Conservation (phyloP, 176 grass and related monocot species). For the Chrysopogon serrulatus region DNA sequence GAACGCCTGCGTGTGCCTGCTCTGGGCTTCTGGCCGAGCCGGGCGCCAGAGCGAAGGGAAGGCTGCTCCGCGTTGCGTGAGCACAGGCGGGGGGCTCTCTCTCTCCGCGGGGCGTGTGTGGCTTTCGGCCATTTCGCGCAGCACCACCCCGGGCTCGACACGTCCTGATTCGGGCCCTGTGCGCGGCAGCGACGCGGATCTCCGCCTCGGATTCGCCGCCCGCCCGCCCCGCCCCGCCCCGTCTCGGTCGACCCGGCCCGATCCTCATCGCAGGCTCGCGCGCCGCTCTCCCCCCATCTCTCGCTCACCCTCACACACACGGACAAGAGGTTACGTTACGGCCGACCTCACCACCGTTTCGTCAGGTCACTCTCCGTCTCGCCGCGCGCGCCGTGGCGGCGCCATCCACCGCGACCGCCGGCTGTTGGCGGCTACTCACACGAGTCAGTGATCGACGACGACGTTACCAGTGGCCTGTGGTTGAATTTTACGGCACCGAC, state of each 20-base stretch:
- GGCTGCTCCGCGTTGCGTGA: not conserved
- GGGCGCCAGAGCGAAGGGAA: not conserved
- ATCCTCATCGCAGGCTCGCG: too few relatives aligned
- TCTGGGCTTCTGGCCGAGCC: not conserved
- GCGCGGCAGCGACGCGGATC: not conserved
- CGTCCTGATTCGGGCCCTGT: constrained; percentile 22
- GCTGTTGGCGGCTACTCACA: too few relatives aligned
- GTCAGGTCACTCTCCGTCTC: too few relatives aligned
- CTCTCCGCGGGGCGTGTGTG: not conserved
- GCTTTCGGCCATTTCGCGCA: not conserved
- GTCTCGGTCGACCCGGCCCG: not conserved
- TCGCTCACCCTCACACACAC: not conserved
- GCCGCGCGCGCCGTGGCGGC: too few relatives aligned
- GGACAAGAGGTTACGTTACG: too few relatives aligned
- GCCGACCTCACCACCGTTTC: too few relatives aligned
- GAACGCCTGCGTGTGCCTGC: too few relatives aligned
- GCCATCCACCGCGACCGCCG: too few relatives aligned
- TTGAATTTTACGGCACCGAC: not conserved
- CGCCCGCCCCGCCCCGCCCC: too few relatives aligned
- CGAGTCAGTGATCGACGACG: not conserved
- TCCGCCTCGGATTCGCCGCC: constrained; percentile 22
- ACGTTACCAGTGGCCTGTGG: not conserved
- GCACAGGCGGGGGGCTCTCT: not conserved
- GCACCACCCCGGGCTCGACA: constrained; percentile 41
- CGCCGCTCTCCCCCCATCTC: not conserved